Percentiles rank a stretch among this genome's conserved stretches.
Conservation (phyloP, 1,139 yeast genomes). For the Meyerozyma sp. region DNA sequence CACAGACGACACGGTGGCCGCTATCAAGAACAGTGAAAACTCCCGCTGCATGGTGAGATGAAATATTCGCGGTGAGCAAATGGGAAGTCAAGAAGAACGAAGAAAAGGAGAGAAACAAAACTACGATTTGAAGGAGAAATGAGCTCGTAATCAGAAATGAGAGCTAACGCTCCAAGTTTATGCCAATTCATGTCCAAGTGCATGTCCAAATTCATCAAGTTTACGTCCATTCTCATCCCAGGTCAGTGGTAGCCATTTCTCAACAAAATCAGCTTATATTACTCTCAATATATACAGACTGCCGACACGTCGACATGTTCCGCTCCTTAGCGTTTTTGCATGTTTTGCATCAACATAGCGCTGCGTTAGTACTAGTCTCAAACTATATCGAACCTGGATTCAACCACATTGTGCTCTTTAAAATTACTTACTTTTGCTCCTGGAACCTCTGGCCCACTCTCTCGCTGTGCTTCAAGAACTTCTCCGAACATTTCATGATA, state of each 20-base stretch:
- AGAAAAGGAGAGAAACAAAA: background rate
- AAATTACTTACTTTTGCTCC: conserved; percentile 62
- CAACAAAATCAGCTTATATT: conserved; percentile 4
- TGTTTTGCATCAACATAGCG: conserved; percentile 46
- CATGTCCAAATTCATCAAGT: no score
- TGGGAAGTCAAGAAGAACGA: background rate
- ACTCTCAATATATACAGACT: conserved; percentile 2
- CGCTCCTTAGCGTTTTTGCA: conserved; percentile 20
- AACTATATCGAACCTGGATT: no score
- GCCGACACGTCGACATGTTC: background rate
- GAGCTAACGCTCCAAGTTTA: no score
- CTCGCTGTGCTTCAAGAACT: conserved; percentile 96
- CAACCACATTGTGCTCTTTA: no score
- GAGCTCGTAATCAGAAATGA: no score
- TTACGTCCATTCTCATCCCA: no score
- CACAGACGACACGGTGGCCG: conserved; percentile 24
- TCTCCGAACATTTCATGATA: conserved; percentile 89
- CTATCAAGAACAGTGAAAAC: conserved; percentile 21
- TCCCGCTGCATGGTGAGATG: conserved; percentile 12
- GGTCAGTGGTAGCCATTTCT: no score
- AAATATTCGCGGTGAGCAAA: background rate
- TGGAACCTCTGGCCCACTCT: conserved; percentile 99
- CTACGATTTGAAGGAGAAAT: background rate
- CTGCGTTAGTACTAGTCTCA: conserved; percentile 24
- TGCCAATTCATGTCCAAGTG: no score